These are phyloP conservation scores for Ormosia semicastrata DNA, from an alignment of 306 rosid genomes.

Conservation along the genomic window DNA sequence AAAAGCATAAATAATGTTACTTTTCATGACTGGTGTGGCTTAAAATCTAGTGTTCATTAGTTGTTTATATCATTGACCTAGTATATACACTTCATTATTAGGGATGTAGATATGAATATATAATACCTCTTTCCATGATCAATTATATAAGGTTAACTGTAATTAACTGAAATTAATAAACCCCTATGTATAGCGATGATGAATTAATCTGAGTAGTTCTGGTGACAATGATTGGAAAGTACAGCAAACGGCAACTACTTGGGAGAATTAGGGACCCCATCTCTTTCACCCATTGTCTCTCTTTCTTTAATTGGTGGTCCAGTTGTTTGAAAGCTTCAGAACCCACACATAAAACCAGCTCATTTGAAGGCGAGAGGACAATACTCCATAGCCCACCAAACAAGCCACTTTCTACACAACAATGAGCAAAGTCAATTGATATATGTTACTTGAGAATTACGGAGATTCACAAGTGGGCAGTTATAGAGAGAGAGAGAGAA, in stretches of 20 bases:
- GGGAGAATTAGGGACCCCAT: constrained; percentile 1
- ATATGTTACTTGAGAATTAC: constrained; percentile 28
- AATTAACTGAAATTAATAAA: not conserved
- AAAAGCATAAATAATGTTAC: too few species aligned
- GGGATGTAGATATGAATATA: not conserved
- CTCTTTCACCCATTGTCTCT: not conserved
- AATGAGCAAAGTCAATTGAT: constrained; percentile 19
- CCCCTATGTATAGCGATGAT: not conserved
- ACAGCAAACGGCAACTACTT: not conserved
- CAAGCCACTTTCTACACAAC: constrained; percentile 22
- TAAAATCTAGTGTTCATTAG: too few species aligned
- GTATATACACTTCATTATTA: too few species aligned
- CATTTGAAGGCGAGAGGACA: constrained; percentile 47
- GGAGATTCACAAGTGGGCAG: constrained; percentile 24
- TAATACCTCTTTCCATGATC: not conserved
- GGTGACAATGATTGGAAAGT: constrained; percentile 16
- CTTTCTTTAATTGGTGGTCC: constrained; percentile 17
- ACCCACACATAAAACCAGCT: constrained; percentile 52
- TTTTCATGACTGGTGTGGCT: too few species aligned
- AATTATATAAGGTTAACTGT: not conserved
- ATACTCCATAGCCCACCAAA: constrained; percentile 11
- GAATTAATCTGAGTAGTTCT: not conserved
- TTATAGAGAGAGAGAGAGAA: not conserved
- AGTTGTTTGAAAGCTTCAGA: constrained; percentile 19
- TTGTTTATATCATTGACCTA: too few species aligned